Conservation (phyloP, 2,329 filamentous ascomycete genomes). For the Colletotrichum phormii region DNA sequence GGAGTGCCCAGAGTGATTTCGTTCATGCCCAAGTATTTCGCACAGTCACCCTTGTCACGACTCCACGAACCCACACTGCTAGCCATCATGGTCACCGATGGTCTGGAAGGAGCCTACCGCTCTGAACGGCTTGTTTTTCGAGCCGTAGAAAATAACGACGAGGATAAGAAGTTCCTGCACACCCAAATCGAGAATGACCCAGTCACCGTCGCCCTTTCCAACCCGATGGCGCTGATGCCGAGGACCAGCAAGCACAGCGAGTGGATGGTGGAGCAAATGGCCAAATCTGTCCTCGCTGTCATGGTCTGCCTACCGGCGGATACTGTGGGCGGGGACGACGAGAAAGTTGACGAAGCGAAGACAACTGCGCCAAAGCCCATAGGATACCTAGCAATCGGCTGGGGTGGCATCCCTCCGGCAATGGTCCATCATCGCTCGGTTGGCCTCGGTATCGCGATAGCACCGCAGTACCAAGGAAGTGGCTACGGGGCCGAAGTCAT, state of each 20-base stretch:
- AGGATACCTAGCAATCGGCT: not conserved
- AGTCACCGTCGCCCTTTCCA: not conserved
- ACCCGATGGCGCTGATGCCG: not conserved
- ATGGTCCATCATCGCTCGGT: not conserved
- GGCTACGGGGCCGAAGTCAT: not conserved
- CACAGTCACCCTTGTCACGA: not conserved
- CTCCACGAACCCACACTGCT: not conserved
- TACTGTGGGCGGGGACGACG: fast-evolving
- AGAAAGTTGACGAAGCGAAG: not conserved
- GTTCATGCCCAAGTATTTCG: not conserved
- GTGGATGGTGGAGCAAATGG: not conserved
- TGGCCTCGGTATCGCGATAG: not conserved
- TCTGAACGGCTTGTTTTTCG: not conserved
- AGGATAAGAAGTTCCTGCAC: constrained; percentile 6
- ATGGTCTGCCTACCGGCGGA: not conserved
- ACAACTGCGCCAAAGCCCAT: not conserved
- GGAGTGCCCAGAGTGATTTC: not conserved
- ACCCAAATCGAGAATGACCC: constrained; percentile 6
- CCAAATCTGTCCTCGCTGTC: not conserved
- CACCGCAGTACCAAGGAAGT: not conserved
- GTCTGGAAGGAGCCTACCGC: not conserved
- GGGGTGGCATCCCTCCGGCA: not conserved
- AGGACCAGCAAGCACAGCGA: not conserved
- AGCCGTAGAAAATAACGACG: constrained; percentile 3
- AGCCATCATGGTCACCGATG: constrained; percentile 1